Percentiles rank a stretch among this genome's conserved stretches.
These are phyloP conservation scores for Fusarium sp. DNA, from an alignment of 2,329 filamentous ascomycete species.

Conservation along the genomic window DNA sequence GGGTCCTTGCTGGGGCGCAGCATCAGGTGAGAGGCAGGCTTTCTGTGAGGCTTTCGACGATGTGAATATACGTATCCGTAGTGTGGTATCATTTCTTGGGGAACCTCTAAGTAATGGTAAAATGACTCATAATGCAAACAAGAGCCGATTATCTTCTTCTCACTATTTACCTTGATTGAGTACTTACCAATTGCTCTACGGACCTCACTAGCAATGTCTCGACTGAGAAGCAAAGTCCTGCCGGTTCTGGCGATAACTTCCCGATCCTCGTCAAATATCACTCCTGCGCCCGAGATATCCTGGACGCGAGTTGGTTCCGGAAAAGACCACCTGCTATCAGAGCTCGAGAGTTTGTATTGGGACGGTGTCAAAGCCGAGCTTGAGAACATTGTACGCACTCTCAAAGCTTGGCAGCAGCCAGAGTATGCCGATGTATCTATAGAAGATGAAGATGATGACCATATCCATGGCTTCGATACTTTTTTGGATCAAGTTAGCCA, in stretches of 20 bases:
- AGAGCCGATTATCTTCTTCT: neutral
- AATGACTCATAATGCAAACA: slow-evolving; percentile 5
- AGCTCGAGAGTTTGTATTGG: slow-evolving; percentile 40
- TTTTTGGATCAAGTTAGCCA: slow-evolving; percentile 43
- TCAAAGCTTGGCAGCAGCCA: slow-evolving; percentile 39
- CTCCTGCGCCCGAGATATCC: slow-evolving; percentile 29
- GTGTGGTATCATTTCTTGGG: neutral
- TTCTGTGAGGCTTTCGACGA: slow-evolving; percentile 13
- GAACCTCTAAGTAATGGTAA: neutral
- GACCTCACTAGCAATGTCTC: slow-evolving; percentile 25
- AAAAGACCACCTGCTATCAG: slow-evolving; percentile 31
- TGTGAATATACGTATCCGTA: too few relatives aligned
- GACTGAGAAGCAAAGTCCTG: slow-evolving; percentile 24
- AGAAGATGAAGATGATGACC: slow-evolving; percentile 32
- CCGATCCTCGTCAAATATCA: slow-evolving; percentile 25
- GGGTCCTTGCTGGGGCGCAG: slow-evolving; percentile 30
- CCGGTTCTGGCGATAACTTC: slow-evolving; percentile 27
- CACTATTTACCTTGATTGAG: neutral
- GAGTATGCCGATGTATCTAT: slow-evolving; percentile 25
- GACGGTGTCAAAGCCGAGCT: slow-evolving; percentile 41
- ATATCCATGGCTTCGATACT: slow-evolving; percentile 40
- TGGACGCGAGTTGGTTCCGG: slow-evolving; percentile 29
- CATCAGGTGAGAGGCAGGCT: slow-evolving; percentile 19
- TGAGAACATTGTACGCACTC: slow-evolving; percentile 43
- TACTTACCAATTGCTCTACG: neutral